Evolutionary conservation across 768 basidiomycete genomes (phyloP).

Genomic region (Leccinum longicurvipes): DNA sequence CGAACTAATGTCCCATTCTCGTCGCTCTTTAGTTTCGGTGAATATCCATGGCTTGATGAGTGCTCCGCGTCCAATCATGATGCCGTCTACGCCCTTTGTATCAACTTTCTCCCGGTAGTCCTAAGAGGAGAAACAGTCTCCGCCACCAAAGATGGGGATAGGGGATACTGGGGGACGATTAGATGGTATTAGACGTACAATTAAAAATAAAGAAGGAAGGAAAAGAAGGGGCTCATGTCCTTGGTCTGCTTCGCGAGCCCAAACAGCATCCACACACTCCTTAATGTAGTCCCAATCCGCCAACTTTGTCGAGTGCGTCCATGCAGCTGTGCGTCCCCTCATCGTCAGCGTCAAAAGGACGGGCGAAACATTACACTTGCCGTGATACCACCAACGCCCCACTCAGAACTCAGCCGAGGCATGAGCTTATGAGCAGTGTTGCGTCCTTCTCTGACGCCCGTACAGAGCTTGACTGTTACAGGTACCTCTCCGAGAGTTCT

Average conservation of each 20-base stretch:
- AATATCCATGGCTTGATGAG: conserved; percentile 97
- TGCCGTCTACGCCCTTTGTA: conserved; percentile 82
- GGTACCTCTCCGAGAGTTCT: conserved; percentile 87
- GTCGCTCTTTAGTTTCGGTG: conserved; percentile 87
- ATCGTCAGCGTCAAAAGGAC: neutral
- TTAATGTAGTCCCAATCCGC: conserved; percentile 97
- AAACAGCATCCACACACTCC: conserved; percentile 78
- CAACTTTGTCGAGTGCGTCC: conserved; percentile 87
- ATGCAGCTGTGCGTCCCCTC: conserved; percentile 62
- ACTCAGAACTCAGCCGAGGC: conserved; percentile 64
- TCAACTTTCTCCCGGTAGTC: conserved; percentile 79
- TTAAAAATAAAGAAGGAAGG: neutral
- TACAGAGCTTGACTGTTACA: conserved; percentile 87
- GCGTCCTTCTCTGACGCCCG: conserved; percentile 85
- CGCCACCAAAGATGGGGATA: conserved; percentile 95
- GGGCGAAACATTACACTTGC: conserved; percentile 21
- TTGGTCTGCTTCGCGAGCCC: conserved; percentile 65
- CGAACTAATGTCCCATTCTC: conserved; percentile 93
- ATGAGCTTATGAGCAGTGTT: conserved; percentile 90
- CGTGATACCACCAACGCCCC: conserved; percentile 44
- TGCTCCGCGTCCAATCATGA: conserved; percentile 95
- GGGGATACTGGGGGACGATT: conserved; percentile 52
- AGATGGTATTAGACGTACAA: too few relatives aligned
- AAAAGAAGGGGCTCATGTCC: conserved; percentile 48
- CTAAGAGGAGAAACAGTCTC: conserved; percentile 88